Evolutionary conservation across 345 rosid genomes (phyloP).

Genomic region (Leavenworthia alabamica): DNA sequence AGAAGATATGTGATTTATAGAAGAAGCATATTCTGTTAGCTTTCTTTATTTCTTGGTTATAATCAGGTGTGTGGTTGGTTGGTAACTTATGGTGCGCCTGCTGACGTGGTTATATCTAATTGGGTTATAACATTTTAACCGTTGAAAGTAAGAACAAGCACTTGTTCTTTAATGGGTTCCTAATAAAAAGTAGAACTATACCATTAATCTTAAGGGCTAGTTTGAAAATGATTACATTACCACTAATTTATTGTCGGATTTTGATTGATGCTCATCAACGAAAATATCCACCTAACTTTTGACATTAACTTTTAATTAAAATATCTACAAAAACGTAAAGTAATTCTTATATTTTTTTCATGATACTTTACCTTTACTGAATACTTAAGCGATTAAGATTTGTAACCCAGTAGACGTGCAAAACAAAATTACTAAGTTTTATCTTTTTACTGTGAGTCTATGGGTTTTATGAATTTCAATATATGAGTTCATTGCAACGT

Average conservation of each 20-base stretch:
- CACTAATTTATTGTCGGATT: neutral
- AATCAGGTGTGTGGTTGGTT: slow-evolving; percentile 15
- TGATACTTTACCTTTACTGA: slow-evolving; percentile 26
- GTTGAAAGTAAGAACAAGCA: slow-evolving; percentile 9
- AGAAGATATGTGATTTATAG: slow-evolving; percentile 15
- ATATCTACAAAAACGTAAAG: slow-evolving; percentile 27
- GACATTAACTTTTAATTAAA: neutral
- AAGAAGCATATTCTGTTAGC: slow-evolving; percentile 1
- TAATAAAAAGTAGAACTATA: neutral
- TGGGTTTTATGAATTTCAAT: neutral
- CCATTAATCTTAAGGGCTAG: neutral
- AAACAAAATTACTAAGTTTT: neutral
- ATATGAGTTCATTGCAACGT: neutral
- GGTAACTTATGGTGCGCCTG: slow-evolving; percentile 17
- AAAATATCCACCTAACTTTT: slow-evolving; percentile 19
- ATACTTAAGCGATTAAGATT: slow-evolving; percentile 11
- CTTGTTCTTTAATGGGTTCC: neutral
- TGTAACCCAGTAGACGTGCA: neutral
- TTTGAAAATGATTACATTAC: neutral
- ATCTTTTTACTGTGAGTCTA: too few relatives aligned
- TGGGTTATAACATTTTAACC: neutral
- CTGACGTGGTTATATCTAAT: neutral
- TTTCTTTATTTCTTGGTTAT: neutral
- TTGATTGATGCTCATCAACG: slow-evolving; percentile 16
- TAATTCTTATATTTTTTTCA: neutral